phyloP scores from a whole-genome alignment of 768 basidiomycete genomes.

The Panellus pusillus region DNA sequence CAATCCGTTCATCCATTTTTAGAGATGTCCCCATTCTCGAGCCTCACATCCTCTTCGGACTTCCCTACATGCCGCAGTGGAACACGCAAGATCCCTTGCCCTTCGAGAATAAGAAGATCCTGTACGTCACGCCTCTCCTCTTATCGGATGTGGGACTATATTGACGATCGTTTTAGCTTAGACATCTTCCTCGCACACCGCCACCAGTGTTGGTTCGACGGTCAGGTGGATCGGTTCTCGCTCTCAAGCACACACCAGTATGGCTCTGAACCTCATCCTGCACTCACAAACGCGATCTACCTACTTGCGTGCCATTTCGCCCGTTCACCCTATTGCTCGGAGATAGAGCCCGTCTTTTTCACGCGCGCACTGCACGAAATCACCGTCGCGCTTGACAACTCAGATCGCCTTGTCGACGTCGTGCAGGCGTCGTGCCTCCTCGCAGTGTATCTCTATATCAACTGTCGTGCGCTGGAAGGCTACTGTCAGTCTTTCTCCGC shows the following conservation, averaged over 20 bases:
- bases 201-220: conserved; percentile 60
- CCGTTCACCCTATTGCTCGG: conserved; percentile 37
- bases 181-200: conserved; percentile 56
- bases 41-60: conserved; percentile 13
- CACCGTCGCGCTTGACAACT: conserved; percentile 50
- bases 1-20: conserved; percentile 13
- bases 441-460: conserved; percentile 59
- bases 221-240: conserved; percentile 45
- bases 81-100: conserved; percentile 31
- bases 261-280: conserved; percentile 47
- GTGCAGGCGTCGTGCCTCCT: conserved; percentile 62
- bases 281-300: conserved; percentile 61
- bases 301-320: conserved; percentile 60
- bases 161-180: conserved; percentile 36
- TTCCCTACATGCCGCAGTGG: conserved; percentile 26
- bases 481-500: conserved; percentile 62
- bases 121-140: conserved; percentile 30
- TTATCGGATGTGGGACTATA: background rate
- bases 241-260: conserved; percentile 32
- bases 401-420: conserved; percentile 56
- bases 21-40: conserved; percentile 23
- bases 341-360: conserved; percentile 49
- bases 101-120: conserved; percentile 35
- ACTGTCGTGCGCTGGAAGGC: conserved; percentile 55
- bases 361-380: conserved; percentile 51